Base-by-base conservation (phyloP, 345 rosid species). In the Sisymbrium altissimum region DNA sequence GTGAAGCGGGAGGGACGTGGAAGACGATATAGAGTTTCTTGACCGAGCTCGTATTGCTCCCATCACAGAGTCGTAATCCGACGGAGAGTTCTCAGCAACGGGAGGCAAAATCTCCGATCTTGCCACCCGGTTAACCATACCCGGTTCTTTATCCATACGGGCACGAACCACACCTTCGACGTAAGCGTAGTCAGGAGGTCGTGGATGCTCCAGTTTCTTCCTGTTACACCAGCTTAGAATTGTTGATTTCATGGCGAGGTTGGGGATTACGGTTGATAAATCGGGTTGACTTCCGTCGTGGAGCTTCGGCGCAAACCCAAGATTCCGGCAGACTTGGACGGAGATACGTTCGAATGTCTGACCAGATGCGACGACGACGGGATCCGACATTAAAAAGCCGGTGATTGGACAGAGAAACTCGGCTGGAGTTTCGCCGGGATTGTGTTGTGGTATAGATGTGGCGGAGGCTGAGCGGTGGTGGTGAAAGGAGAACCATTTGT, bases 351-450 rank as follows among this genome's bases (percentile, higher is more conserved):
- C 98, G 29, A 87, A 93, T 23, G 96, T 85, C 39, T 93, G 98
- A 15, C 98, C 98, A 0, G 98, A 83, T 23, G 93, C 80, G 36
- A 93, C 89, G 25, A 93, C 87, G 2, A 90, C 97, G 0, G 98
- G 98, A 72, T 93, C 95, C 50, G 79, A 75, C 97, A 93, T 90
- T 3, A 93, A 63, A 4, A 79, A 78, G 0, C 83, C 89, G 12
- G 90, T 80, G 44, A 93, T 52, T 0, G 97, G 91, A 40, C 98
- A 93, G 13, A 87, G 33, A 55, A 90, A 88, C 64, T 93, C 97
- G 3, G 52, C 38, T 0, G 97, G 93, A 5, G 89, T 80, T 33
- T 76, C 81, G 15, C 69, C 74, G 56, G 69, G 74, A 1, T 53
- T 60, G 32, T 52, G 36, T 2, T 67, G 61, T 2, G 62, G 62